A percentile compares a stretch with the other conserved stretches of the same genome.
Evolutionary conservation across 2,329 filamentous ascomycete genomes (phyloP).

Genomic region (Trichoderma atroviride): DNA sequence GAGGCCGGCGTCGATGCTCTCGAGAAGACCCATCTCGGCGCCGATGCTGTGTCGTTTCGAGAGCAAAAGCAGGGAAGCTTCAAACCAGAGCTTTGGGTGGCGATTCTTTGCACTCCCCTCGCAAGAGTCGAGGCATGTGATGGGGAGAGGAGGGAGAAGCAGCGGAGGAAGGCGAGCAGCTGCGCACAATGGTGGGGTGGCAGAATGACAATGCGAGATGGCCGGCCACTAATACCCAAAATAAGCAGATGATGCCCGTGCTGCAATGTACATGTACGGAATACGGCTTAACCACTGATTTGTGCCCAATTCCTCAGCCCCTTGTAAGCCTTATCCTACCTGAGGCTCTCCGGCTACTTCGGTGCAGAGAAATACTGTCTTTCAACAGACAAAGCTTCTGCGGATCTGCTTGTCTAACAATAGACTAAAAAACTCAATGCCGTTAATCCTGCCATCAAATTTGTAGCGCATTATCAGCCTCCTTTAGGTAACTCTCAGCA

Average conservation of each 20-base stretch:
- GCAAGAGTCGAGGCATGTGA: slow-evolving; percentile 16
- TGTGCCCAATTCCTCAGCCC: neutral
- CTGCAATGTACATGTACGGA: neutral
- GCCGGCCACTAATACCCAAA: neutral
- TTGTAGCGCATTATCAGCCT: neutral
- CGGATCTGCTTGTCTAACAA: neutral
- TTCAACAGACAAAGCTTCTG: neutral
- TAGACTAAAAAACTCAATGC: neutral
- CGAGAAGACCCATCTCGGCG: slow-evolving; percentile 47
- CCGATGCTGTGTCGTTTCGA: neutral
- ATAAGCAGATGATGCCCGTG: slow-evolving; percentile 3
- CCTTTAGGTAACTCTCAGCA: neutral
- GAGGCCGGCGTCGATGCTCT: slow-evolving; percentile 71
- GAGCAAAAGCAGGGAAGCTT: slow-evolving; percentile 1
- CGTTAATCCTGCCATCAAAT: neutral
- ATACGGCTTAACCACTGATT: neutral
- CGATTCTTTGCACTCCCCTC: slow-evolving; percentile 14
- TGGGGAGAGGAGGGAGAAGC: neutral
- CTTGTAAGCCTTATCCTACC: neutral
- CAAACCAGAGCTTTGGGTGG: neutral
- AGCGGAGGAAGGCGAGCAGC: neutral
- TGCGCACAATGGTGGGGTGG: slow-evolving; percentile 5
- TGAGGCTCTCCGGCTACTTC: slow-evolving; percentile 6
- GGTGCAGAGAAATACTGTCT: neutral
- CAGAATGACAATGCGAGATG: neutral